Conservation (phyloP, 176 grass and related monocot species). For the Avena atlantica region DNA sequence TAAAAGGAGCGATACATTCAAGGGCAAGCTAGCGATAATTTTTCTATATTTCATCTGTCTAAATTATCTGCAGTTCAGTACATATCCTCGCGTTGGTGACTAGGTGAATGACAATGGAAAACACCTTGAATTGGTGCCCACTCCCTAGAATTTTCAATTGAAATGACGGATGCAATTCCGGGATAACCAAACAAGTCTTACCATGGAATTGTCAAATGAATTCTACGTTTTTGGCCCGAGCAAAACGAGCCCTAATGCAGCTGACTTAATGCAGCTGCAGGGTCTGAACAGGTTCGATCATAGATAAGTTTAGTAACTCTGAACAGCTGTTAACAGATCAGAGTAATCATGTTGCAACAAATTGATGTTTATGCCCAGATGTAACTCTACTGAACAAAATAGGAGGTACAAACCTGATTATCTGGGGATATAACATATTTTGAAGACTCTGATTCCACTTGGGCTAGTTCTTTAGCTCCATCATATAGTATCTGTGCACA, state of each 20-base stretch:
- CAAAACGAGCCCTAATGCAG: neutral
- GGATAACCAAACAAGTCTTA: no score
- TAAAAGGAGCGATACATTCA: neutral
- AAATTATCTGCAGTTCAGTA: constrained; percentile 3
- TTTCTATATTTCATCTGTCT: neutral
- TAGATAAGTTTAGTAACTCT: neutral
- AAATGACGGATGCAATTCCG: no score
- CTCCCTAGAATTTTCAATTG: no score
- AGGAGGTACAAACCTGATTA: constrained; percentile 65
- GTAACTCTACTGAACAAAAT: constrained; percentile 16
- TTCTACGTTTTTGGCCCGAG: no score
- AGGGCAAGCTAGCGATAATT: no score
- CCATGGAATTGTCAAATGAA: no score
- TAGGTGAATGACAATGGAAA: neutral
- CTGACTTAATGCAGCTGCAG: neutral
- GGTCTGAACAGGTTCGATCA: constrained; percentile 22
- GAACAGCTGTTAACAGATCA: neutral
- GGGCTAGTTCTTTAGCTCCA: constrained; percentile 88
- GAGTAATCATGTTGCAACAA: neutral
- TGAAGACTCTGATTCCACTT: constrained; percentile 69
- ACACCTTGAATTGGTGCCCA: neutral
- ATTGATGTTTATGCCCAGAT: neutral
- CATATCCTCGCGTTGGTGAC: neutral
- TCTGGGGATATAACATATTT: constrained; percentile 74
- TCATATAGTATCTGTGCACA: constrained; percentile 84